phyloP scores from a whole-genome alignment of 1,284 basidiomycete species.

The Wallemia hederae region DNA sequence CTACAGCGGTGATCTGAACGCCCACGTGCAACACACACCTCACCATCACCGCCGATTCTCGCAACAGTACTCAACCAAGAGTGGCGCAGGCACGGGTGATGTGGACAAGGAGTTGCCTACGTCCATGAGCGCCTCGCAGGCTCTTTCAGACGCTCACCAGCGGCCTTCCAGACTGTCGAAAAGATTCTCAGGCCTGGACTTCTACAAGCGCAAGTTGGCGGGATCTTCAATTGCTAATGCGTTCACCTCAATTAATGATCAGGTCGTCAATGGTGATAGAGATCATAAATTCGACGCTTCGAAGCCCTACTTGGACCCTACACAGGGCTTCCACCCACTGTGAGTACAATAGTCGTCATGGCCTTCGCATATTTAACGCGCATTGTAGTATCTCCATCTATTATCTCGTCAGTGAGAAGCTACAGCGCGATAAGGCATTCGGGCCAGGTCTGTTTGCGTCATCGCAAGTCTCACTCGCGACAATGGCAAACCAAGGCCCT shows the following conservation, averaged over 20 bases:
- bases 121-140: not conserved
- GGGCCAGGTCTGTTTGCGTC: slow-evolving; percentile 80
- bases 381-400: slow-evolving; percentile 50
- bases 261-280: slow-evolving; percentile 18
- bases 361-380: not conserved
- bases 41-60: slow-evolving; percentile 6
- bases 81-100: slow-evolving; percentile 2
- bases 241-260: slow-evolving; percentile 20
- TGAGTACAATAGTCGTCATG: not conserved
- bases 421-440: slow-evolving; percentile 74
- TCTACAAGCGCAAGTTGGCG: slow-evolving; percentile 72
- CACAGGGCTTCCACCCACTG: slow-evolving; percentile 71
- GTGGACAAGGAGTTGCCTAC: not conserved
- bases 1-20: not conserved
- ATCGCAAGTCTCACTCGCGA: slow-evolving; percentile 33
- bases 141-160: not conserved
- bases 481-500: not conserved
- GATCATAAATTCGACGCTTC: slow-evolving; percentile 8
- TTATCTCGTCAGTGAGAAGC: slow-evolving; percentile 76
- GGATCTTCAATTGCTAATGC: slow-evolving; percentile 19
- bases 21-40: slow-evolving; percentile 5
- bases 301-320: slow-evolving; percentile 38
- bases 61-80: slow-evolving; percentile 4
- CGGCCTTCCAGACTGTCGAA: slow-evolving; percentile 13
- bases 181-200: slow-evolving; percentile 74